These are phyloP conservation scores for Verticillium nubilum DNA, from an alignment of 2,329 filamentous ascomycete species.

Conservation along the genomic window DNA sequence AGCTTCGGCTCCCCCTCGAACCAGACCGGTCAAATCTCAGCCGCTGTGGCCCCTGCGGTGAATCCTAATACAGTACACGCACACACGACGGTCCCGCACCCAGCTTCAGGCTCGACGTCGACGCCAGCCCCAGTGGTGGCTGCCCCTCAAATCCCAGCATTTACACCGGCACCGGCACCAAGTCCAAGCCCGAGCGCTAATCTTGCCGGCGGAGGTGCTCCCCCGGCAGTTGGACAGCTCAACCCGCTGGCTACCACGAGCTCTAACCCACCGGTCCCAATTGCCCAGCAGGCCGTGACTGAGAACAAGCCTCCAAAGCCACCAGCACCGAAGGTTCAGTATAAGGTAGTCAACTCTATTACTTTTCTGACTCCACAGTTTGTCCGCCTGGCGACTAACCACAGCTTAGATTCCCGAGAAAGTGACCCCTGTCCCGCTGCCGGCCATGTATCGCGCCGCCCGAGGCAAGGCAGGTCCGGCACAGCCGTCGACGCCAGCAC, in stretches of 20 bases:
- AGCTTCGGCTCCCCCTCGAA: neutral
- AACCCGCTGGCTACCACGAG: neutral
- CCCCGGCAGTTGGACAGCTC: neutral
- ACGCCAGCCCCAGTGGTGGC: neutral
- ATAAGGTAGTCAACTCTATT: conserved; percentile 17
- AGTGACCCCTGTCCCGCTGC: conserved; percentile 38
- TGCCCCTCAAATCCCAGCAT: neutral
- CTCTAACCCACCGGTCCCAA: neutral
- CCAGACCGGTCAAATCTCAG: neutral
- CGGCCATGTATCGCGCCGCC: conserved; percentile 36
- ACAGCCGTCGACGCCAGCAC: conserved; percentile 2
- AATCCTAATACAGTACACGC: neutral
- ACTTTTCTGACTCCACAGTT: neutral
- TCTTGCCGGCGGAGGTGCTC: conserved; percentile 3
- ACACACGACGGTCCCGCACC: neutral
- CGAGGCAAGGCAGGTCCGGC: conserved; percentile 22
- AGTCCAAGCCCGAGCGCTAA: conserved; percentile 17
- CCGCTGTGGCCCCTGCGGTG: neutral
- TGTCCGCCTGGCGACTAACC: conserved; percentile 13
- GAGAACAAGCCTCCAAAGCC: conserved; percentile 1
- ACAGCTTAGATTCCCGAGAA: conserved; percentile 28
- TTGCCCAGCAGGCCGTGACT: neutral
- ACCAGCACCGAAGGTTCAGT: conserved; percentile 11
- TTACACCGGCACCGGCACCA: conserved; percentile 6
- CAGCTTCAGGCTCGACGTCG: neutral